Evolutionary conservation across 345 rosid species (phyloP), one percentile per base, ranked within the genome.

Genomic region (Corymbia maculata): DNA sequence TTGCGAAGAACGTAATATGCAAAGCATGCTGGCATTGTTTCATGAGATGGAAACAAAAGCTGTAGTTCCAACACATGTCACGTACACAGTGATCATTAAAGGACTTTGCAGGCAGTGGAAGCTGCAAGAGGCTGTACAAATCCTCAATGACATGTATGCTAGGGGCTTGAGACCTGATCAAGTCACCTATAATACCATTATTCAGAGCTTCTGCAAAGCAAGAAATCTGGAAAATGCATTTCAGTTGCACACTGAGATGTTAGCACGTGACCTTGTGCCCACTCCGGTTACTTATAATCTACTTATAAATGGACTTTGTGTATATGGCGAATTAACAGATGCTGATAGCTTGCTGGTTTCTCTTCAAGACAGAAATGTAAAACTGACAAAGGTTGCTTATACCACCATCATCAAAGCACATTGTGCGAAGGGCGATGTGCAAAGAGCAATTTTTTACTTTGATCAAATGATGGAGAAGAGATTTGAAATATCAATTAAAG

Each of bases 371-470:
- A 53, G 11, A 86, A 89, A 89, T 86, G 87, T 90, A 61, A 86
- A 50, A 79, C 85, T 95, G 88, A 89, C 92, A 24, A 96, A 94
- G 88, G 89, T 92, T 90, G 94, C 97, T 88, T 96, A 94, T 88
- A 92, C 94, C 86, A 93, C 95, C 80, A 52, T 96, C 87, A 91
- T 97, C 89, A 97, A 94, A 91, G 97, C 95, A 87, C 97, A 96
- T 90, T 96, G 98, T 87, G 94, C 87, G 45, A 96, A 94, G 89
- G 98, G 98, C 82, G 94, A 94, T 90, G 94, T 91, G 32, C 75
- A 88, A 87, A 90, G 45, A 53, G 96, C 93, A 42, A 86, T 86
- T 52, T 44, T 70, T 52, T 91, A 91, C 85, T 96, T 97, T 66
- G 11, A 6, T 89, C 93, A 92, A 89, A 92, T 97, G 95, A 85